phyloP scores from a whole-genome alignment of 106 monocot genomes.

The Allium fistulosum region DNA sequence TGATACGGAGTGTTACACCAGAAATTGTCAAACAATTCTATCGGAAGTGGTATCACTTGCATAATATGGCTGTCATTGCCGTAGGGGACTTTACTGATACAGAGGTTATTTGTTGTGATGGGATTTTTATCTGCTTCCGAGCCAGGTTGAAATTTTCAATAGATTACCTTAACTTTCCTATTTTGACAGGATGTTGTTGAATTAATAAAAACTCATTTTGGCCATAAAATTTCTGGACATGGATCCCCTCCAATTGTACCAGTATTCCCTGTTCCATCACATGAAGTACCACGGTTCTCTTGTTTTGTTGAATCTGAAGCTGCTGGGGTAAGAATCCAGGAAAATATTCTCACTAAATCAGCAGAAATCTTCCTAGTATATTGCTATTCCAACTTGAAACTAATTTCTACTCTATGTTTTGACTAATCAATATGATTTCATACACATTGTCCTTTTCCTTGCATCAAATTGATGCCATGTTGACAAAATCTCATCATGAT shows the following conservation, averaged over 20 bases:
- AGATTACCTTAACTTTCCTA: too few relatives aligned
- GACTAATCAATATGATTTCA: too few relatives aligned
- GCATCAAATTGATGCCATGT: too few relatives aligned
- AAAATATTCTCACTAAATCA: too few relatives aligned
- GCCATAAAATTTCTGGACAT: constrained; percentile 46
- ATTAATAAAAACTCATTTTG: constrained; percentile 86
- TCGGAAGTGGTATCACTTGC: constrained; percentile 85
- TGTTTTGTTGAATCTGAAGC: constrained; percentile 99
- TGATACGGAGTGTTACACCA: constrained; percentile 76
- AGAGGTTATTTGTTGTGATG: constrained; percentile 60
- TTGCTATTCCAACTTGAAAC: too few relatives aligned
- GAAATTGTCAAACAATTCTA: constrained; percentile 83
- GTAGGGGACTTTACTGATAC: constrained; percentile 87
- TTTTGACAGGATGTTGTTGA: constrained; percentile 81
- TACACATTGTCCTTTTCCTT: too few relatives aligned
- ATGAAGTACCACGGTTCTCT: constrained; percentile 86
- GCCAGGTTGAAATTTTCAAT: too few relatives aligned
- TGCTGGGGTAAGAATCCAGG: constrained; percentile 94
- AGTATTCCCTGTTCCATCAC: constrained; percentile 77
- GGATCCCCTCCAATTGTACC: constrained; percentile 50
- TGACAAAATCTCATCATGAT: too few relatives aligned
- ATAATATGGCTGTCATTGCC: constrained; percentile 90
- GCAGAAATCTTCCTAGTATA: too few relatives aligned
- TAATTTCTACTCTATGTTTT: too few relatives aligned
- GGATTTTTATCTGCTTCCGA: too few relatives aligned